These are phyloP conservation scores for Juncus effusus DNA, from an alignment of 176 grass and related monocot species.

Conservation along the genomic window DNA sequence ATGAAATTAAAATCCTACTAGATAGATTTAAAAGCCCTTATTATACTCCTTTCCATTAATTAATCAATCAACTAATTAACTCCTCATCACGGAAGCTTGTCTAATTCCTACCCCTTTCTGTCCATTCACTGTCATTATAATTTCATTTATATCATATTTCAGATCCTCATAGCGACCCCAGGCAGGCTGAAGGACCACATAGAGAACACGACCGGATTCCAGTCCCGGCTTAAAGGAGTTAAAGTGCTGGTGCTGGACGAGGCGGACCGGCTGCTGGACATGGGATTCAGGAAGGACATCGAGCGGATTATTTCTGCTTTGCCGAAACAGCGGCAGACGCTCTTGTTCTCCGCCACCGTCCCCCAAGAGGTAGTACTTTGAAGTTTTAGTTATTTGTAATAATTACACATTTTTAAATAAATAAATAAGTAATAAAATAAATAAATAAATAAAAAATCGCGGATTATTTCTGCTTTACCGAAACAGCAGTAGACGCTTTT, in stretches of 20 bases:
- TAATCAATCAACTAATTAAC: too few relatives aligned
- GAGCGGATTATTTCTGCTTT: conserved; percentile 77
- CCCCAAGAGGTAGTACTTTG: conserved; percentile 55
- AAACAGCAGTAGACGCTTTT: conserved; percentile 84
- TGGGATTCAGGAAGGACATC: conserved; percentile 94
- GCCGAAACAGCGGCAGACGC: conserved; percentile 86
- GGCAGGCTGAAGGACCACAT: conserved; percentile 94
- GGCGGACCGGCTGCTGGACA: conserved; percentile 91
- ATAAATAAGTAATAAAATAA: too few relatives aligned
- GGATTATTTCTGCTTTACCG: conserved; percentile 70
- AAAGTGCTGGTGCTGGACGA: conserved; percentile 96
- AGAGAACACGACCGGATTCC: conserved; percentile 86
- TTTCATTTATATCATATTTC: too few relatives aligned
- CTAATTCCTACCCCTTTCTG: too few relatives aligned
- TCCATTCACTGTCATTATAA: too few relatives aligned
- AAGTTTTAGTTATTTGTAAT: conserved; percentile 16
- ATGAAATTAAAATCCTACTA: too few relatives aligned
- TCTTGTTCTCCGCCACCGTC: conserved; percentile 95
- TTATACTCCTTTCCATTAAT: too few relatives aligned
- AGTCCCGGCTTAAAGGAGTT: conserved; percentile 61
- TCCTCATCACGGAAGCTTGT: too few relatives aligned
- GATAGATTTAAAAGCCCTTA: too few relatives aligned
- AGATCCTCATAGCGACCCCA: conserved; percentile 93
- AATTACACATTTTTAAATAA: not conserved
- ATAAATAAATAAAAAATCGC: too few relatives aligned